Evolutionary conservation across 208 protist species (phyloP).

Genomic region (Naegleria fowleri): DNA sequence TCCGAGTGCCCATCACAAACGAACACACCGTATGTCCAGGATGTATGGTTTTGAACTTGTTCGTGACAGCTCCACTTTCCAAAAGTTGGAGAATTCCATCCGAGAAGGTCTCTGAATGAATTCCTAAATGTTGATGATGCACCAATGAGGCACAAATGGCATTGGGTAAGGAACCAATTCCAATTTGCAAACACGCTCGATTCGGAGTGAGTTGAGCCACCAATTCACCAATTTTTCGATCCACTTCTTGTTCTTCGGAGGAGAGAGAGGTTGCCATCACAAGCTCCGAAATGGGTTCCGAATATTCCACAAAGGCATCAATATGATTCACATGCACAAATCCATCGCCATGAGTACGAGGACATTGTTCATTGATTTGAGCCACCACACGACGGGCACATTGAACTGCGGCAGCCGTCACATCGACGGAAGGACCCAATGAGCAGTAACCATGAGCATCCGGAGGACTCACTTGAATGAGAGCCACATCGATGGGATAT

Average conservation of each 20-base stretch:
- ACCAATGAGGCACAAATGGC: slow-evolving; percentile 39
- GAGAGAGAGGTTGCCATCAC: not conserved
- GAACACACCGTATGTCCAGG: slow-evolving; percentile 36
- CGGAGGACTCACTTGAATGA: slow-evolving; percentile 43
- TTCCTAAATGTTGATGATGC: slow-evolving; percentile 46
- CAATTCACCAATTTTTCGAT: slow-evolving; percentile 39
- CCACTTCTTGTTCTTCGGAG: not conserved
- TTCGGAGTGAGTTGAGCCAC: slow-evolving; percentile 48
- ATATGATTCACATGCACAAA: slow-evolving; percentile 44
- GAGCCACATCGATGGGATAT: slow-evolving; percentile 40
- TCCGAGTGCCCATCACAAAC: slow-evolving; percentile 41
- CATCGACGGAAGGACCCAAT: slow-evolving; percentile 46
- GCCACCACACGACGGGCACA: slow-evolving; percentile 48
- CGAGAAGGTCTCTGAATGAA: slow-evolving; percentile 59
- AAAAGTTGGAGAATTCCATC: slow-evolving; percentile 41
- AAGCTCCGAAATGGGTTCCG: not conserved
- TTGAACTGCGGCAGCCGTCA: slow-evolving; percentile 34
- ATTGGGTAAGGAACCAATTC: slow-evolving; percentile 54
- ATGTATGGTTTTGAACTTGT: slow-evolving; percentile 38
- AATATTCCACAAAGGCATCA: slow-evolving; percentile 37
- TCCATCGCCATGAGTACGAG: slow-evolving; percentile 46
- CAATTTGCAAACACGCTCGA: slow-evolving; percentile 49
- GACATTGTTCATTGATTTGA: slow-evolving; percentile 50
- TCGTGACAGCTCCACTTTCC: slow-evolving; percentile 41
- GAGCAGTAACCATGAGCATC: slow-evolving; percentile 52